Evolutionary conservation across 305 asterid genomes (phyloP).

Genomic region (Rubia tinctorum): DNA sequence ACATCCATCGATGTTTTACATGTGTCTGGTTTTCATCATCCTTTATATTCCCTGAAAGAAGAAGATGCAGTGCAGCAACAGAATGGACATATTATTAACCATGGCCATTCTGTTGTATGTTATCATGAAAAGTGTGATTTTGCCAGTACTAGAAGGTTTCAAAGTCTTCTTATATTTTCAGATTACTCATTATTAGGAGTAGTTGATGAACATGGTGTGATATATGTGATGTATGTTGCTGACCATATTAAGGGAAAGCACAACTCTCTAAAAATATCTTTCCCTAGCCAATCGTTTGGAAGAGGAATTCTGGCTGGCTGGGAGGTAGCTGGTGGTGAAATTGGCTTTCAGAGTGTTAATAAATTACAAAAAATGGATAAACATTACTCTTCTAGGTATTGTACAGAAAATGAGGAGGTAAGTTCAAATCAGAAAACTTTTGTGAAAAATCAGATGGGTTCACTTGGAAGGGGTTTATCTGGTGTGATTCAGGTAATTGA

Average conservation of each 20-base stretch:
- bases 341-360: conserved; percentile 54
- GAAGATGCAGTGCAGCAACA: conserved; percentile 18
- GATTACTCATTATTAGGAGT: conserved; percentile 66
- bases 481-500: conserved; percentile 29
- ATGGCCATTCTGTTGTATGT: conserved; percentile 24
- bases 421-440: conserved; percentile 26
- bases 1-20: conserved; percentile 49
- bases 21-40: conserved; percentile 32
- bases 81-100: conserved; percentile 23
- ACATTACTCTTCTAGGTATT: conserved; percentile 28
- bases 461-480: conserved; percentile 29
- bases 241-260: conserved; percentile 40
- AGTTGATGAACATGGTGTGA: conserved; percentile 76
- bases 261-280: conserved; percentile 32
- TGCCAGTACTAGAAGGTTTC: conserved; percentile 54
- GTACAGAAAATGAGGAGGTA: conserved; percentile 24
- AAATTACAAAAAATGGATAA: conserved; percentile 23
- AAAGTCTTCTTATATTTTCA: conserved; percentile 55
- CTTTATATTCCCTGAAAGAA: conserved; percentile 31
- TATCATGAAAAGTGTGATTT: conserved; percentile 28
- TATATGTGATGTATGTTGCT: conserved; percentile 41
- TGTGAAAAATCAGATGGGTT: conserved; percentile 30
- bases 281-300: conserved; percentile 38
- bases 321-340: conserved; percentile 74
- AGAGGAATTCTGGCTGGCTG: conserved; percentile 59